A percentile compares a stretch with the other conserved stretches of the same genome.
Conservation (phyloP, 768 basidiomycete genomes). For the Serpula lacrymans region DNA sequence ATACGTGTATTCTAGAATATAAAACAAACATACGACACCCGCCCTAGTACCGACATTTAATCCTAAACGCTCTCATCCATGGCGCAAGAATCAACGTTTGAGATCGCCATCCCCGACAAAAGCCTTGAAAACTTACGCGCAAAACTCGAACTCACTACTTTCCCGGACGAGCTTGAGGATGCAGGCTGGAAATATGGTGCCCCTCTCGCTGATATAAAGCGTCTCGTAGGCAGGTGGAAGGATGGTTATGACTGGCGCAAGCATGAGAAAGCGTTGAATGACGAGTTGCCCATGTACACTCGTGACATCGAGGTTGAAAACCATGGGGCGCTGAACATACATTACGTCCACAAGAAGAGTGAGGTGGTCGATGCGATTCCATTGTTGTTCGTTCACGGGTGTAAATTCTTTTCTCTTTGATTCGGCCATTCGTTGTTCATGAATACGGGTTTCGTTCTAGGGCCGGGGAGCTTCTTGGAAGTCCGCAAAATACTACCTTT, state of each 20-base stretch:
- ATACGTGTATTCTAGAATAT: no score
- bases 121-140: conserved; percentile 36
- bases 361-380: conserved; percentile 45
- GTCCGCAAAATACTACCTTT: conserved; percentile 54
- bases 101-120: conserved; percentile 41
- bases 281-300: conserved; percentile 53
- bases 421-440: no score
- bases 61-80: no score
- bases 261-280: conserved; percentile 48
- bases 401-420: conserved; percentile 24
- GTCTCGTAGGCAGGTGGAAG: conserved; percentile 49
- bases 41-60: no score
- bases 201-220: conserved; percentile 46
- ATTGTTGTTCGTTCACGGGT: conserved; percentile 62
- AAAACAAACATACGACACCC: no score
- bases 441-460: conserved; percentile 23
- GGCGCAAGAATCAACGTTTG: conserved; percentile 49
- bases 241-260: conserved; percentile 54
- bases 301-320: conserved; percentile 45
- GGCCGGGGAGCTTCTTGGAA: conserved; percentile 63
- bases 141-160: conserved; percentile 44
- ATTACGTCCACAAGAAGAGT: conserved; percentile 58
- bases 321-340: conserved; percentile 47
- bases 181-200: conserved; percentile 50
- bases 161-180: conserved; percentile 59